Evolutionary conservation across 305 asterid species (phyloP).

Genomic region (Fraxinus dipetala): DNA sequence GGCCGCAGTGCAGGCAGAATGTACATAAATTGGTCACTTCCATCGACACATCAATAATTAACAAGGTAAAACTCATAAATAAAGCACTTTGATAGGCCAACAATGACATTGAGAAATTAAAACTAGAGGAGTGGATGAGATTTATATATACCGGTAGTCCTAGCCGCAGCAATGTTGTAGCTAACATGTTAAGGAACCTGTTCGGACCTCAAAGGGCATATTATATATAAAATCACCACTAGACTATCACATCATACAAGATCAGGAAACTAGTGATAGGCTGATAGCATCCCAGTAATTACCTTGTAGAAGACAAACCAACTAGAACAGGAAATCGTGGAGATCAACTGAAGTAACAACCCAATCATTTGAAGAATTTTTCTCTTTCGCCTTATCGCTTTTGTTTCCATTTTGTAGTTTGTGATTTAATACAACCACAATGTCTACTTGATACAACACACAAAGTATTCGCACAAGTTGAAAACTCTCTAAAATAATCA

Average conservation of each 20-base stretch:
- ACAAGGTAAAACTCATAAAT: background rate
- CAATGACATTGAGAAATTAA: too few species aligned
- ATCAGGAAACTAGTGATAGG: background rate
- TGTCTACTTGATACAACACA: background rate
- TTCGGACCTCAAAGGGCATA: background rate
- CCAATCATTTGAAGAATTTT: background rate
- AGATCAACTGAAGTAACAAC: background rate
- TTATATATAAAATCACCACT: background rate
- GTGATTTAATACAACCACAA: background rate
- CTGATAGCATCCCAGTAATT: background rate
- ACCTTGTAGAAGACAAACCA: background rate
- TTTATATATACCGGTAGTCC: too few species aligned
- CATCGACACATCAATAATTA: background rate
- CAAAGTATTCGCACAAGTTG: background rate
- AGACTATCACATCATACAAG: background rate
- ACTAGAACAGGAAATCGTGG: background rate
- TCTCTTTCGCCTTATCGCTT: background rate
- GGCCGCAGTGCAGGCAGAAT: background rate
- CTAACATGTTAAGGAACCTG: too few species aligned
- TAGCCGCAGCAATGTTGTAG: too few species aligned
- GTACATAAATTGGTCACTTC: background rate
- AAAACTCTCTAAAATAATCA: background rate
- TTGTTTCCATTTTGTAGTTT: background rate
- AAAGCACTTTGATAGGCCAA: too few species aligned
- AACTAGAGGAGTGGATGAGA: background rate